Percentiles rank a stretch among this genome's conserved stretches.
These are phyloP conservation scores for Diaporthe sp. DNA, from an alignment of 2,329 filamentous ascomycete species.

Conservation along the genomic window DNA sequence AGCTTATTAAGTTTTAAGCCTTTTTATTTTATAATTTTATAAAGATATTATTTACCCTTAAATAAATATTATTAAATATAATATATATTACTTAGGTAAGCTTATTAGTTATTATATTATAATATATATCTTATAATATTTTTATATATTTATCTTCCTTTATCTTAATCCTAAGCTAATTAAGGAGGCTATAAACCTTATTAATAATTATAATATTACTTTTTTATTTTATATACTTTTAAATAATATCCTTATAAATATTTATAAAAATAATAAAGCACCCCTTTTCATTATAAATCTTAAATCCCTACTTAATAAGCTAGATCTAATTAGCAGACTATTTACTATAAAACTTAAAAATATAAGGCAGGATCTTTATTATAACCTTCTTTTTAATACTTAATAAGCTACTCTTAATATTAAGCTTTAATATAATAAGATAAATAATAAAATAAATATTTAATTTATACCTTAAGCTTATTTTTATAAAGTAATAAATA, in stretches of 20 bases:
- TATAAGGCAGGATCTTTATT: background rate
- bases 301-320: background rate
- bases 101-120: background rate
- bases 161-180: background rate
- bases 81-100: background rate
- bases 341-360: background rate
- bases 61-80: background rate
- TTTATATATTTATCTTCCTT: background rate
- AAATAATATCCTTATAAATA: background rate
- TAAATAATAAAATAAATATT: too few species aligned
- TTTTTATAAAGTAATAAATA: background rate
- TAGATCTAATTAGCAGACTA: background rate
- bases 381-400: background rate
- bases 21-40: background rate
- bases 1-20: background rate
- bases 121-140: background rate
- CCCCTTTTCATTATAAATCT: background rate
- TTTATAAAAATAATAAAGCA: background rate
- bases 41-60: background rate
- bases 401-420: background rate
- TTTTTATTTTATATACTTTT: too few species aligned
- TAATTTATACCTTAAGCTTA: too few species aligned
- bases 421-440: too few species aligned
- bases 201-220: too few species aligned
- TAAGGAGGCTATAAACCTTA: background rate